Conservation (phyloP, 495 filamentous ascomycete species). For the Aspergillus indologenus region DNA sequence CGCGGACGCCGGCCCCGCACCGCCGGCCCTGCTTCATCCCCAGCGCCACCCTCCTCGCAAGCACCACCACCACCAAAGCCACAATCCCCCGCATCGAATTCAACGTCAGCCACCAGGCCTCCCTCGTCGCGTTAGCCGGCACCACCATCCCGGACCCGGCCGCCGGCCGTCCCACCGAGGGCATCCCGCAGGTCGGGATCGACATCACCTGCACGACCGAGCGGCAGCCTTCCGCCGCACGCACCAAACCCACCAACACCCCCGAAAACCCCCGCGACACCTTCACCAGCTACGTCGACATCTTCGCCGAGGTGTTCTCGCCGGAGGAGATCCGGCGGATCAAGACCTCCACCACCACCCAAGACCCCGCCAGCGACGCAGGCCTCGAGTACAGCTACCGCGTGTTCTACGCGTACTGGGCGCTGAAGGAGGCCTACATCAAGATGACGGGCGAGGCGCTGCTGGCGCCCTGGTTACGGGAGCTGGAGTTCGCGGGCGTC, state of each 20-base stretch:
- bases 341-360: conserved; percentile 38
- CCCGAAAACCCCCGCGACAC: conserved; percentile 48
- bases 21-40: conserved; percentile 56
- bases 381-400: conserved; percentile 58
- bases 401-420: conserved; percentile 86
- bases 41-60: conserved; percentile 19
- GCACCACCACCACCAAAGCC: conserved; percentile 7
- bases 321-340: conserved; percentile 55
- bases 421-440: conserved; percentile 85
- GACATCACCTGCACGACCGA: conserved; percentile 78
- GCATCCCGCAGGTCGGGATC: conserved; percentile 54
- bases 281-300: conserved; percentile 64
- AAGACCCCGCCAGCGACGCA: conserved; percentile 25
- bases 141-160: conserved; percentile 23
- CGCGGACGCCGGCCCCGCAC: conserved; percentile 61
- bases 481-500: conserved; percentile 66
- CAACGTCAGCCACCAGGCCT: conserved; percentile 87
- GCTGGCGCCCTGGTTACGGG: conserved; percentile 71
- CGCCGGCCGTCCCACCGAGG: no score
- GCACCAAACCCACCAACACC: no score
- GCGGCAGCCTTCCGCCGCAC: conserved; percentile 26
- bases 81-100: conserved; percentile 57
- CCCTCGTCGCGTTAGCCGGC: conserved; percentile 65
- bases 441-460: conserved; percentile 92
- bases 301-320: conserved; percentile 78